phyloP scores from a whole-genome alignment of 192 early-diverging fungal genomes.

The Gigaspora rosea region DNA sequence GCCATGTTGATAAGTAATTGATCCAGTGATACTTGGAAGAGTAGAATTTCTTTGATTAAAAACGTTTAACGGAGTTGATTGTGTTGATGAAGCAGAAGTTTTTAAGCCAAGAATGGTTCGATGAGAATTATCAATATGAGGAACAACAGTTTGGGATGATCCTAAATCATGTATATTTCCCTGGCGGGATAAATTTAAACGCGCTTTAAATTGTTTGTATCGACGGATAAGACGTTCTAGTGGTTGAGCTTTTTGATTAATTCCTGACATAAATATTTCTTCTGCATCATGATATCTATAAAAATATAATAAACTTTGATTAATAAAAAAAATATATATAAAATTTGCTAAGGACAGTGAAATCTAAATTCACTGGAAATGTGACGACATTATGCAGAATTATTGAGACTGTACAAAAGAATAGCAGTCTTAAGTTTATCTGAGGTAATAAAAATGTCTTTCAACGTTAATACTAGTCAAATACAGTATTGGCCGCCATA shows the following conservation, averaged over 20 bases:
- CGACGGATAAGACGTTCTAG: slow-evolving; percentile 60
- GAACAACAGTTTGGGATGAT: background rate
- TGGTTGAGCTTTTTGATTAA: slow-evolving; percentile 71
- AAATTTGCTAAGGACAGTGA: too few relatives aligned
- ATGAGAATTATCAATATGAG: background rate
- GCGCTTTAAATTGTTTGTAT: slow-evolving; percentile 60
- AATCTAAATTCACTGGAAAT: too few relatives aligned
- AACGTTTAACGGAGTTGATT: slow-evolving; percentile 11
- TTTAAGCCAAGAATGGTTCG: slow-evolving; percentile 33
- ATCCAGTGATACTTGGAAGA: too few relatives aligned
- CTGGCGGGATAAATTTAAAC: slow-evolving; percentile 35
- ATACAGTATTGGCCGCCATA: too few relatives aligned
- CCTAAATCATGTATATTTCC: slow-evolving; percentile 17
- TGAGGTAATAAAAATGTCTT: too few relatives aligned
- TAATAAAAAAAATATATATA: too few relatives aligned
- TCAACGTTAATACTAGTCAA: too few relatives aligned
- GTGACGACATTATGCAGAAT: too few relatives aligned
- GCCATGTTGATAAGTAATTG: background rate
- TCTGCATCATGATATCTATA: slow-evolving; percentile 59
- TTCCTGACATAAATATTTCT: slow-evolving; percentile 66
- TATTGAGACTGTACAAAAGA: too few relatives aligned
- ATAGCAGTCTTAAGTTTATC: too few relatives aligned
- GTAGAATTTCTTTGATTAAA: background rate
- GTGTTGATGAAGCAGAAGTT: slow-evolving; percentile 20
- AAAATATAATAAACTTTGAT: too few relatives aligned